Evolutionary conservation across 768 basidiomycete species (phyloP).

Genomic region (Macrolepiota dolichaula): DNA sequence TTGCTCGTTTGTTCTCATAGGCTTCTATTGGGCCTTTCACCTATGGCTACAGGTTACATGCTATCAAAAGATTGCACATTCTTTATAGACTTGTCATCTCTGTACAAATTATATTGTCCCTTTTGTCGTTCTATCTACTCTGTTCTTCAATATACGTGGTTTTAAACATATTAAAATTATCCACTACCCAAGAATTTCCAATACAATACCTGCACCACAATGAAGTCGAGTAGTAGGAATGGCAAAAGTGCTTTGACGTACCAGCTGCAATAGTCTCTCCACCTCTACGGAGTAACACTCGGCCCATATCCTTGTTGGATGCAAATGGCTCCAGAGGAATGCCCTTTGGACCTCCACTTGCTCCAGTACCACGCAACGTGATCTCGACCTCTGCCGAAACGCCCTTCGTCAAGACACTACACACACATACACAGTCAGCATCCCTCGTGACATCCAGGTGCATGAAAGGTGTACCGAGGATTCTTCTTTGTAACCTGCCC

Average conservation of each 20-base stretch:
- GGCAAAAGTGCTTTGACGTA: slow-evolving; percentile 17
- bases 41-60: background rate
- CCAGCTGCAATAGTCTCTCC: slow-evolving; percentile 97
- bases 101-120: background rate
- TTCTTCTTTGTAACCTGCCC: slow-evolving; percentile 73
- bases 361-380: slow-evolving; percentile 55
- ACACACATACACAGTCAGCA: background rate
- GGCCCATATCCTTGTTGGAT: slow-evolving; percentile 93
- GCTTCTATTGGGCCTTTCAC: background rate
- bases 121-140: background rate
- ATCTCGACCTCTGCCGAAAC: slow-evolving; percentile 86
- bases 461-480: slow-evolving; percentile 55
- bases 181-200: slow-evolving; percentile 29
- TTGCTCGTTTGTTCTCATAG: background rate
- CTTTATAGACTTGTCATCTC: background rate
- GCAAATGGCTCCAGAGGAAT: slow-evolving; percentile 88
- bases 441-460: background rate
- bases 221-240: background rate
- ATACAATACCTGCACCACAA: slow-evolving; percentile 34
- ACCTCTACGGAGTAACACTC: slow-evolving; percentile 79
- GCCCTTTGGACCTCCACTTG: slow-evolving; percentile 47
- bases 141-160: background rate
- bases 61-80: background rate
- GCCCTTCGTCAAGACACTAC: slow-evolving; percentile 82
- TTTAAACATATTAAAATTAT: background rate